These are phyloP conservation scores for Fusarium sublunatum DNA, from an alignment of 2,329 filamentous ascomycete genomes.

Conservation along the genomic window DNA sequence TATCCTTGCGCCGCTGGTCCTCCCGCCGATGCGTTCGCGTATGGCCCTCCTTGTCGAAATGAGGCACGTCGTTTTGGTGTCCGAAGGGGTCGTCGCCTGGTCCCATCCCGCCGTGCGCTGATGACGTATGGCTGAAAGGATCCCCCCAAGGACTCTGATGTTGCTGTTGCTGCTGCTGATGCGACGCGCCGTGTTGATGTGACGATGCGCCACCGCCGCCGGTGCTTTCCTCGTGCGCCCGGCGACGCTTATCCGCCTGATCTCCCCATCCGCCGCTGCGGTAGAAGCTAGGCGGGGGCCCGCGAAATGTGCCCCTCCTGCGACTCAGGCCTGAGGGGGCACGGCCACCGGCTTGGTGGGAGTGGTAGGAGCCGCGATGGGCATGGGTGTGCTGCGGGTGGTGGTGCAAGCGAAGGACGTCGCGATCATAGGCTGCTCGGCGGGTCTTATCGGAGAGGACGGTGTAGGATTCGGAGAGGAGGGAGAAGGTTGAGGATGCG, in stretches of 20 bases:
- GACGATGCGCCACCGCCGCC: conserved; percentile 46
- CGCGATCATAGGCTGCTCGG: conserved; percentile 83
- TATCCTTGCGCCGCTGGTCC: conserved; percentile 58
- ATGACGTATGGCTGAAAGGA: conserved; percentile 30
- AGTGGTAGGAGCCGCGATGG: conserved; percentile 64
- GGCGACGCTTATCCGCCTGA: conserved; percentile 68
- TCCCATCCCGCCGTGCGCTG: conserved; percentile 64
- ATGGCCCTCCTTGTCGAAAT: conserved; percentile 83
- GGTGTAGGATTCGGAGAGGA: conserved; percentile 85
- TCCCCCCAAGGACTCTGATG: conserved; percentile 42
- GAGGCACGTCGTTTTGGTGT: conserved; percentile 68
- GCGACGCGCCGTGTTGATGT: conserved; percentile 25
- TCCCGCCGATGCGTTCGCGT: conserved; percentile 77
- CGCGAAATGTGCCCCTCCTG: conserved; percentile 79
- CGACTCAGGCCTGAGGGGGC: conserved; percentile 84
- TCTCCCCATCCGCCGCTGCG: conserved; percentile 81
- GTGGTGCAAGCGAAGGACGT: conserved; percentile 62
- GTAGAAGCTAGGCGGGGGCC: conserved; percentile 92
- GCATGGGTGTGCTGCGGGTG: conserved; percentile 49
- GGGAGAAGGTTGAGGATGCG: conserved; percentile 81
- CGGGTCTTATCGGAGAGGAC: conserved; percentile 78
- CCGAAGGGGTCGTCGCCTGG: conserved; percentile 64
- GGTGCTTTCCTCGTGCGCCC: conserved; percentile 61
- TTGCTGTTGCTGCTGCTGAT: conserved; percentile 4
- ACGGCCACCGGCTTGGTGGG: conserved; percentile 77